Base-by-base conservation (phyloP, 306 rosid species). In the Prunus padus region DNA sequence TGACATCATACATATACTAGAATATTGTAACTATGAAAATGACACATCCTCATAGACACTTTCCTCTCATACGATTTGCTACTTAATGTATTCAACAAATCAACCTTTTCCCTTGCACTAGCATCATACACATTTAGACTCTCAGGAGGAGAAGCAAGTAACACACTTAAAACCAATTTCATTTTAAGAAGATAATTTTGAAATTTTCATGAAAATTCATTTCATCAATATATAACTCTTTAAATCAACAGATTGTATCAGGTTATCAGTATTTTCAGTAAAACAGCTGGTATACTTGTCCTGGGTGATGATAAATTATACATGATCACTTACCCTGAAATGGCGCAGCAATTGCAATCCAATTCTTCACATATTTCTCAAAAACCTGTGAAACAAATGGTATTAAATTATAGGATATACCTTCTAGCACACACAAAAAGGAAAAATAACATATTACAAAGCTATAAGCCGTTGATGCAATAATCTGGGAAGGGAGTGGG, bases 291-390 rank as follows among this genome's bases (percentile, higher is more conserved):
- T 44, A 57, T 57, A 3, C 3, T 57, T 57, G 6, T 60, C 65
- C 63, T 33, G 44, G 59, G 23, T 44, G 18, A 64, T 54, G 66
- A 47, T 22, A 72, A 52, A 69, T 56, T 22, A 65, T 6, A 69
- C 46, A 74, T 16, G 74, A 89, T 57, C 69, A 69, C 79, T 82
- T 85, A 90, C 99, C 99, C 86, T 87, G 97, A 82, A 95, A 95
- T 15, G 99, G 99, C 3, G 99, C 96, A 74, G 91, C 79, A 85
- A 95, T 84, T 13, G 99, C 97, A 88, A 92, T 82, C 99, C 99
- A 95, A 77, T 86, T 95, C 84, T 95, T 84, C 46, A 95, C 99
- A 81, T 92, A 95, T 87, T 92, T 95, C 90, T 95, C 98, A 89
- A 92, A 95, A 85, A 92, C 84, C 99, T 95, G 90, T 79, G 76